A percentile compares a stretch with the other conserved stretches of the same genome.
phyloP scores from a whole-genome alignment of 768 basidiomycete genomes.

The Scleroderma bovista region DNA sequence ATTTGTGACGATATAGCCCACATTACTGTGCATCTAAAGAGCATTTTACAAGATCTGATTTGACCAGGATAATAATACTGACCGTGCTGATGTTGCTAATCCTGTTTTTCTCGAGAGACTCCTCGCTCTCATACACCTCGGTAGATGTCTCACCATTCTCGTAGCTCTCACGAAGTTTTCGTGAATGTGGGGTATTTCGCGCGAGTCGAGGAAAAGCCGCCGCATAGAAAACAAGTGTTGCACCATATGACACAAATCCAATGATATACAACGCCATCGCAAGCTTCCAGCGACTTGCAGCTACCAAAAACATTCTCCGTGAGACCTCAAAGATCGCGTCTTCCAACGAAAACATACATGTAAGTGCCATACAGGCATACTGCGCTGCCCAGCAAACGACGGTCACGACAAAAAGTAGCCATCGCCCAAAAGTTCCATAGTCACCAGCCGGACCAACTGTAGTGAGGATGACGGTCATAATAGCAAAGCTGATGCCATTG shows the following conservation, averaged over 20 bases:
- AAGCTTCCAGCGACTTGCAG: conserved; percentile 60
- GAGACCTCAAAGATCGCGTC: not conserved
- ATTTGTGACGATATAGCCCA: conserved; percentile 64
- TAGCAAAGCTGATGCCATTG: conserved; percentile 70
- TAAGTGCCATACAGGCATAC: conserved; percentile 70
- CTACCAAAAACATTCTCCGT: conserved; percentile 30
- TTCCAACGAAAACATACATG: conserved; percentile 38
- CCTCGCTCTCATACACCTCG: conserved; percentile 67
- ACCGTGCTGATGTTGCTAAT: conserved; percentile 85
- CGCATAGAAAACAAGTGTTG: conserved; percentile 76
- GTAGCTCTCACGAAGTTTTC: conserved; percentile 47
- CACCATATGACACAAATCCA: conserved; percentile 74
- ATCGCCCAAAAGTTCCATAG: conserved; percentile 58
- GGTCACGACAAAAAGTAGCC: conserved; percentile 68
- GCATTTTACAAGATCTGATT: not conserved
- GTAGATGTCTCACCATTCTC: conserved; percentile 52
- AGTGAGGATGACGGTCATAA: conserved; percentile 79
- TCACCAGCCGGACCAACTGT: conserved; percentile 50
- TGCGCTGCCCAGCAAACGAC: conserved; percentile 77
- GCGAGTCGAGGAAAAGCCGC: conserved; percentile 78
- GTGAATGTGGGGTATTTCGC: conserved; percentile 64
- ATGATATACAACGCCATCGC: conserved; percentile 79
- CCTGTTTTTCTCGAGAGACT: conserved; percentile 77
- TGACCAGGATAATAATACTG: conserved; percentile 8
- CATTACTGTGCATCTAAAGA: conserved; percentile 63